Evolutionary conservation across 2,329 filamentous ascomycete species (phyloP), one percentile per base, ranked within the genome.

Genomic region (Nemania abortiva): DNA sequence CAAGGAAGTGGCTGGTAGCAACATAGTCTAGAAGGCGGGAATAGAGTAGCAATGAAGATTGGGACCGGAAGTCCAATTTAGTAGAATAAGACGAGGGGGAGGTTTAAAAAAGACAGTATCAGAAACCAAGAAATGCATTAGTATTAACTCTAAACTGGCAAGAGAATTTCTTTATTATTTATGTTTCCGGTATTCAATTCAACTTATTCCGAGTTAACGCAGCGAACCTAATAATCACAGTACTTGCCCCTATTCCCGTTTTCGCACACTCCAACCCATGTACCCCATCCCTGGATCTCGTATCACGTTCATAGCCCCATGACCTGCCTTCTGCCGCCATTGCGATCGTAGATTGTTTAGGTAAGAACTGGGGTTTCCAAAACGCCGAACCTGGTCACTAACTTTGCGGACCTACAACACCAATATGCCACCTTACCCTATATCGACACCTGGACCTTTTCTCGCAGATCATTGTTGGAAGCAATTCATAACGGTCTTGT

Each of bases 291-390:
- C 10, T 6, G 37, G 10, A 45, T 57, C 27, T 20, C 24, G 59
- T 45, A 52, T 56, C 34, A 61, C 24, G 18, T 39, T 37, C 53
- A 59, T 63, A 29, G 29, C 49, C 66, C 64, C 53, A n/a, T 59
- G 50, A 62, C 31, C 56, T 49, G 13, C 10, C 47, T 10, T 4
- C 10, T 20, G 6, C 50, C n/a, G 15, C 20, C 24, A 47, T 10
- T 63, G 47, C 15, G 42, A 11, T 42, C 24, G 63, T 59, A 52
- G 13, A 52, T 22, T 45, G 42, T 24, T 59, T 53, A 42, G 15
- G 47, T 24, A n/a, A 29, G 49, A 42, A 45, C 24, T 10, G 37
- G 22, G 24, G 45, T 61, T 58, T 45, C 13, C 24, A 61, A 34
- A 47, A 39, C 34, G 49, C 24, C 54, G 24, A 58, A 39, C 13